Conservation (phyloP, 495 filamentous ascomycete species). For the Tuber brumale region DNA sequence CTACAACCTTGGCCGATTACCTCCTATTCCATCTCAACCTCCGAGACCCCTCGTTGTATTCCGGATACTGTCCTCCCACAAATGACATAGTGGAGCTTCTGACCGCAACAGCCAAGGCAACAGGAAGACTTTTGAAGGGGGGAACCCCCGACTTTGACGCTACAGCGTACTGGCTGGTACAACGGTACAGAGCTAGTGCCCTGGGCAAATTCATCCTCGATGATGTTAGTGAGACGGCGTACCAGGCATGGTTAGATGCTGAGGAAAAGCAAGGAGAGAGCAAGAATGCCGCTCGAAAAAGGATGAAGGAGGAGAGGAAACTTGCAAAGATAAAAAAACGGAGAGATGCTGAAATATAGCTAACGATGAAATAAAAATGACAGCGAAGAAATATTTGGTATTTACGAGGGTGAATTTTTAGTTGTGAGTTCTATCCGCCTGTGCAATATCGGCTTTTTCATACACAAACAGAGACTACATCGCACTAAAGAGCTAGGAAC, state of each 20-base stretch:
- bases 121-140: constrained; percentile 70
- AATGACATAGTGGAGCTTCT: constrained; percentile 72
- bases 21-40: constrained; percentile 76
- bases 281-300: constrained; percentile 43
- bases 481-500: not conserved
- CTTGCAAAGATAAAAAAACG: constrained; percentile 49
- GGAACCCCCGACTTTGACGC: constrained; percentile 64
- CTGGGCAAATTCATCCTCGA: constrained; percentile 77
- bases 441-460: not conserved
- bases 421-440: not conserved
- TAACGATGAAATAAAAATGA: not conserved
- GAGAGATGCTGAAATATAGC: constrained; percentile 17
- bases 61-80: constrained; percentile 61
- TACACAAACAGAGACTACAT: not conserved
- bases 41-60: constrained; percentile 51
- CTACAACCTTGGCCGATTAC: constrained; percentile 76
- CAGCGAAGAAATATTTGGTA: not conserved
- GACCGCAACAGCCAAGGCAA: constrained; percentile 59
- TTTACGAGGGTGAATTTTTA: not conserved
- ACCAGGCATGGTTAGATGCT: constrained; percentile 46
- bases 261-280: constrained; percentile 41
- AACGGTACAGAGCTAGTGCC: constrained; percentile 71
- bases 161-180: constrained; percentile 74
- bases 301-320: constrained; percentile 44
- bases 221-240: constrained; percentile 57